These are phyloP conservation scores for Fraxinus anomala DNA, from an alignment of 257 asterid species.

Conservation along the genomic window DNA sequence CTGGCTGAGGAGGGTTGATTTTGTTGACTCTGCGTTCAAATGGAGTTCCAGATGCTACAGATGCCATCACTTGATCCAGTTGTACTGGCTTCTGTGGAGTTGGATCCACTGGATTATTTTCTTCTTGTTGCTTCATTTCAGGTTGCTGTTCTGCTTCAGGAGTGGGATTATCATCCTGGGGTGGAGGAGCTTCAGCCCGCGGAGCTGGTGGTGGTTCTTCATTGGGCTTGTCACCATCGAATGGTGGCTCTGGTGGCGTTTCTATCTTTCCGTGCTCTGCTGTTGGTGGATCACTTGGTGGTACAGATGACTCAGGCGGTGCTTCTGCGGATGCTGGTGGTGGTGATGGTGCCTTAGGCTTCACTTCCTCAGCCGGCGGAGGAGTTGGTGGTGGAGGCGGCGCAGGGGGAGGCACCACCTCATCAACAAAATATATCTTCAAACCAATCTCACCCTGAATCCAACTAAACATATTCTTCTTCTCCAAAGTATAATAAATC, in stretches of 20 bases:
- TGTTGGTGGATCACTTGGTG: conserved; percentile 24
- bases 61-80: conserved; percentile 48
- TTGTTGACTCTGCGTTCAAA: conserved; percentile 49
- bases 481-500: conserved; percentile 76
- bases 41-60: conserved; percentile 41
- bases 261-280: conserved; percentile 27
- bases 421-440: conserved; percentile 71
- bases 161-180: conserved; percentile 20
- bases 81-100: conserved; percentile 27
- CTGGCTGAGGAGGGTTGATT: conserved; percentile 56
- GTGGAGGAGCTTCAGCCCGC: conserved; percentile 33
- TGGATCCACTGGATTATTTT: conserved; percentile 26
- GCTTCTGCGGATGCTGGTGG: conserved; percentile 26
- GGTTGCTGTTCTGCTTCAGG: conserved; percentile 24
- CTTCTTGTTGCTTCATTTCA: conserved; percentile 14
- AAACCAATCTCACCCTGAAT: conserved; percentile 81
- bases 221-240: conserved; percentile 26
- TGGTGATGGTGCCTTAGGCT: conserved; percentile 29
- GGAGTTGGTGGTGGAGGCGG: conserved; percentile 39
- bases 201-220: conserved; percentile 35
- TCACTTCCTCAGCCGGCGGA: conserved; percentile 34
- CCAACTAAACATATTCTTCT: conserved; percentile 63
- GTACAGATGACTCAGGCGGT: conserved; percentile 20
- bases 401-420: conserved; percentile 47
- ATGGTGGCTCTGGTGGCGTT: conserved; percentile 16